These are phyloP conservation scores for Coccomyxa subellipsoidea DNA, from an alignment of 163 green algal species.

Conservation along the genomic window DNA sequence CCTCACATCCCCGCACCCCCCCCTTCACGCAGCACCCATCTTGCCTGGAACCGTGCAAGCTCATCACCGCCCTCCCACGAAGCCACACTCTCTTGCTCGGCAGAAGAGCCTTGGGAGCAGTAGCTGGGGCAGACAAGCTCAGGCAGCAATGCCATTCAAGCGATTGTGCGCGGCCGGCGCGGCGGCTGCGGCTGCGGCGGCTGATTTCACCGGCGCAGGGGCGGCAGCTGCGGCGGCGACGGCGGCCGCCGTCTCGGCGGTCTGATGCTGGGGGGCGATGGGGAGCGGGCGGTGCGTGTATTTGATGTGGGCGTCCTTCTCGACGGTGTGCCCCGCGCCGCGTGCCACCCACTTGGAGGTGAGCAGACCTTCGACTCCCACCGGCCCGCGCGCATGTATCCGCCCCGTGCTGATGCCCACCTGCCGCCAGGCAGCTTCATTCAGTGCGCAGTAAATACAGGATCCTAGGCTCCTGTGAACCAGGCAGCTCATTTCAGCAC, in stretches of 20 bases:
- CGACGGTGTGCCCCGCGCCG: constrained; percentile 84
- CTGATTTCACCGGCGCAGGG: too few relatives aligned
- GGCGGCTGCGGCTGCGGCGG: too few relatives aligned
- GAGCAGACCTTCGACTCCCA: constrained; percentile 97
- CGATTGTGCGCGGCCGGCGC: too few relatives aligned
- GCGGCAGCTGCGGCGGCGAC: neutral
- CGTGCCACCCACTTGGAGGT: constrained; percentile 91
- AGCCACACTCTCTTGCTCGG: too few relatives aligned
- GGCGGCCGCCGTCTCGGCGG: neutral
- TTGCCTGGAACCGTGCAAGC: too few relatives aligned
- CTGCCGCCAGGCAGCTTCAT: constrained; percentile 53
- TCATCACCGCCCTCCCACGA: too few relatives aligned
- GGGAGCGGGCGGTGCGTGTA: constrained; percentile 83
- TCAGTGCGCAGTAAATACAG: too few relatives aligned
- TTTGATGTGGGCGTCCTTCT: constrained; percentile 83
- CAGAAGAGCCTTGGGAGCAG: too few relatives aligned
- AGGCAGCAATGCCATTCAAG: neutral
- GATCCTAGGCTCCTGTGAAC: too few relatives aligned
- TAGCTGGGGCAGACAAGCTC: neutral
- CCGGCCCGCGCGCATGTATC: constrained; percentile 95
- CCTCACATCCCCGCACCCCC: too few relatives aligned
- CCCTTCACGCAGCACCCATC: too few relatives aligned
- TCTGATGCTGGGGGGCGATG: neutral
- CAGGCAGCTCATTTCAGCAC: too few relatives aligned
- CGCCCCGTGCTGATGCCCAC: constrained; percentile 95